Evolutionary conservation across 2,329 filamentous ascomycete species (phyloP), one percentile per base, ranked within the genome.

Genomic region (Cercospora sp.): DNA sequence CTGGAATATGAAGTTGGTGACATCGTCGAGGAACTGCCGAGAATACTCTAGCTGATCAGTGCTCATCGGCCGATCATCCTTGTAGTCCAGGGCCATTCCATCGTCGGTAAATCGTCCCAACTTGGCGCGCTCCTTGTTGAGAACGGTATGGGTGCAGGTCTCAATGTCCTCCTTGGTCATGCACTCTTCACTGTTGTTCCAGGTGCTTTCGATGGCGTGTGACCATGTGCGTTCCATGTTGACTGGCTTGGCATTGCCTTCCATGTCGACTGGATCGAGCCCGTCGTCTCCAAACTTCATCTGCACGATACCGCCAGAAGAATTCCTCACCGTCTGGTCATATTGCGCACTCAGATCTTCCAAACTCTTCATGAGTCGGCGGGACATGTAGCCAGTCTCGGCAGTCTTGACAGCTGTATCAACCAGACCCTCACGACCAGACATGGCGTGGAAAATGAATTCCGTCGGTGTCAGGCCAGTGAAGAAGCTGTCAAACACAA

Each of bases 391-490:
- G 72, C 95, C 95, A 10, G 95, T 99, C 80, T 99, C 95, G 63
- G 95, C 95, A 63, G 95, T 99, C 83, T 99, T 99, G 82, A 98
- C 95, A 69, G 95, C 95, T 2, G 95, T 99, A 87, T 99, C 95
- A 76, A 99, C 94, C 73, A 99, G 83, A 88, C 95, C 95, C 87
- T 98, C 95, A 88, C 95, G 91, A 75, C 95, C 95, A 75, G 93
- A 97, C 82, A 98, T 97, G 73, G 95, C 95, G 87, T 99, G 95
- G 81, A 99, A 98, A 66, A 98, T 87, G 79, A 99, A 98, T 76
- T 99, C 95, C 0, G 92, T 93, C 1, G 95, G 94, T 1, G 90
- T 86, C 0, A 99, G 84, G 1, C 95, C 95, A 0, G 92, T 92
- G 80, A 97, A 99, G 85, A 99, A 99, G 82, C 93, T 97, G 82